A percentile compares a stretch with the other conserved stretches of the same genome.
Conservation (phyloP, 2,329 filamentous ascomycete species). For the Pseudogymnoascus verrucosus region DNA sequence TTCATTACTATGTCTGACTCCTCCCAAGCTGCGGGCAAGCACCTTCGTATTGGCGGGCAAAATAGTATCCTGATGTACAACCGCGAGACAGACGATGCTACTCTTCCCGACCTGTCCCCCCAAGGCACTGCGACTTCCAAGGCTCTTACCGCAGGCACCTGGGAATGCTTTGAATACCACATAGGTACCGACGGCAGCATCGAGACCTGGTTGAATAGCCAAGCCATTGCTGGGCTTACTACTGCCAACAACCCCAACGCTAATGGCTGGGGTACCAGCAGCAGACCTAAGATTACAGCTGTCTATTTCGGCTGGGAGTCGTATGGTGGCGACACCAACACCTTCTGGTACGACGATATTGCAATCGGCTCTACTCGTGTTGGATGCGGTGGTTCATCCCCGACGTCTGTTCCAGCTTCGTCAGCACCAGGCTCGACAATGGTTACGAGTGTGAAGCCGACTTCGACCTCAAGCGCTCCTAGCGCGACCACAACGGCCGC, state of each 20-base stretch:
- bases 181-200: constrained; percentile 48
- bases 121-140: constrained; percentile 48
- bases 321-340: constrained; percentile 52
- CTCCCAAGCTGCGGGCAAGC: constrained; percentile 46
- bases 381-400: constrained; percentile 33
- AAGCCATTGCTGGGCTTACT: constrained; percentile 43
- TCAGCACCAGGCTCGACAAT: constrained; percentile 11
- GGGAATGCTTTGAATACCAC: constrained; percentile 56
- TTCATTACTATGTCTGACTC: constrained; percentile 59
- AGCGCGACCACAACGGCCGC: not conserved
- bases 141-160: constrained; percentile 41
- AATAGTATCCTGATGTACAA: constrained; percentile 57
- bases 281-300: constrained; percentile 42
- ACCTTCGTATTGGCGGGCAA: constrained; percentile 55
- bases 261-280: constrained; percentile 43
- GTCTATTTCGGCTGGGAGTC: constrained; percentile 58
- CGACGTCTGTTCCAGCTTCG: not conserved
- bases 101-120: constrained; percentile 52
- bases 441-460: not conserved
- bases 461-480: not conserved
- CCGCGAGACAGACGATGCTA: constrained; percentile 54
- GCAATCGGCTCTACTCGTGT: constrained; percentile 39
- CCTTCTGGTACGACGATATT: constrained; percentile 57
- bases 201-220: constrained; percentile 52
- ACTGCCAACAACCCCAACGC: constrained; percentile 42